Evolutionary conservation across 257 asterid species (phyloP), one percentile per base, ranked within the genome.

Genomic region (Lycium barbarum): DNA sequence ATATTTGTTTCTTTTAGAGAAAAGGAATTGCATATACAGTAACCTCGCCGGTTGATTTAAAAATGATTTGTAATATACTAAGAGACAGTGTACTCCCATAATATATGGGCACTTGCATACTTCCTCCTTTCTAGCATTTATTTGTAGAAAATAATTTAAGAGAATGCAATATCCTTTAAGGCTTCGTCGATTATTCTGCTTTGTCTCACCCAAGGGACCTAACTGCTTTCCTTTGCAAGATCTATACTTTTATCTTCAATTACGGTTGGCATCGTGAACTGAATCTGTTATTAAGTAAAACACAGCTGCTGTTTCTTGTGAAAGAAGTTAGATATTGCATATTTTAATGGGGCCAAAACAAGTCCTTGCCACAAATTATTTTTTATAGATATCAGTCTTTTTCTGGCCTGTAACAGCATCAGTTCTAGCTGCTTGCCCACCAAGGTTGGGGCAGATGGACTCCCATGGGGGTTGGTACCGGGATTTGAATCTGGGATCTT

Each of bases 1-100:
- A 74, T 49, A 49, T 74, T 73, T 47, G 81, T 74, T 74, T 74
- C 81, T 22, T 47, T 22, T 76, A 3, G 63, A 22, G 13, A 74
- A 3, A 12, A 22, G 4, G 8, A 74, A 47, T 7, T 74, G n/a
- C 81, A 51, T 26, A 7, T 7, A 7, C 6, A 73, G 38, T 43
- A 72, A 12, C 81, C 9, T 47, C 1, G 35, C 59, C 1, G 20
- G 81, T 73, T 45, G n/a, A 20, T 47, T 71, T 71, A 38, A 40
- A 26, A 40, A 40, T 15, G 33, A 18, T 18, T 3, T 71, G 6
- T 18, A 43, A 8, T 9, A 43, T 72, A 2, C 36, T 43, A 71
- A 71, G 55, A 43, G 79, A 6, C 35, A 9, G 36, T n/a, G 6
- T 43, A n/a, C 3, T 6, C 9, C 5, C 7, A 40, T n/a, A 70